Base-by-base conservation (phyloP, 2,329 filamentous ascomycete genomes). In the Nothopassalora personata region DNA sequence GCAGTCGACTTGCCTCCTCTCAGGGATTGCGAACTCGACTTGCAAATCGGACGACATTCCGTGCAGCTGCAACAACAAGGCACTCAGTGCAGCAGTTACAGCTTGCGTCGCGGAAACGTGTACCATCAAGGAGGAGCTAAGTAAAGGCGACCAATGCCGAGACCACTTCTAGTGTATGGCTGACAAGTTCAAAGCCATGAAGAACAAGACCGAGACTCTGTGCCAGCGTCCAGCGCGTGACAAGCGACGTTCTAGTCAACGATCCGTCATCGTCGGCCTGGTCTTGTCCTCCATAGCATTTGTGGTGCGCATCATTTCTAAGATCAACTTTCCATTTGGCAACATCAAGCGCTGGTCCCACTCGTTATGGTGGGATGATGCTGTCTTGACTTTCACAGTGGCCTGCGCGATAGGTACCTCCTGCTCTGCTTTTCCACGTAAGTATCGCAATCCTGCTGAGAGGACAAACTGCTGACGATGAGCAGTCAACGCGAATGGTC, bases 281-380 rank as follows among this genome's bases (percentile, higher is more conserved):
- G 49, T 54, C 3, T 34, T 62, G 23, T 57, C 62, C 5, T 31
- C 54, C 11, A 18, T 64, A 10, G 54, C 55, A 11, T 59, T 49
- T n/a, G 39, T 51, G 1, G 19, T 62, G 19, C 60, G 62, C 5
- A 57, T 62, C 15, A 28, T 53, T 15, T 64, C 62, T 18, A 64
- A 64, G 51, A 27, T 64, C 15, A 57, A 61, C 33, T 30, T 34
- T 18, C 47, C 33, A 51, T 60, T 53, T 19, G 43, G 8, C 28
- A 45, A 11, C 33, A 23, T 27, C 52, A 30, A 13, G 23, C 27
- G 36, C 10, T 57, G 9, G 39, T 57, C 30, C 47, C 46, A 56
- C 46, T 15, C 49, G 45, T 54, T 57, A 4, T 57, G 61, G 56
- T 61, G 60, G 60, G 62, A 64, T 50, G 62, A 64, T 31, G 36